These are phyloP conservation scores for Mucor indicus DNA, from an alignment of 371 early-diverging fungal genomes.

Conservation along the genomic window DNA sequence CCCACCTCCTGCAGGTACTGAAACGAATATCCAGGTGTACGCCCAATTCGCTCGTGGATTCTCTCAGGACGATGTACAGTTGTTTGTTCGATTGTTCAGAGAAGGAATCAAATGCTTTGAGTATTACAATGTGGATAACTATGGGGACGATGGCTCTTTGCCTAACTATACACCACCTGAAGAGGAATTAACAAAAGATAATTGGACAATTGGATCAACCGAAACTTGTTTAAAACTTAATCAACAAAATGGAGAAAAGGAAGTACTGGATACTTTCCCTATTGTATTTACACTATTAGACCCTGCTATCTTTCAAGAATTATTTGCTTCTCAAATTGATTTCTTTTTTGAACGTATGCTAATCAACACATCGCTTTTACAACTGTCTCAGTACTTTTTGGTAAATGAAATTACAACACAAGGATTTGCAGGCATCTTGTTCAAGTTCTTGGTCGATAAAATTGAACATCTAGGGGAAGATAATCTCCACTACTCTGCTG, in stretches of 20 bases:
- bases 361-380: constrained; percentile 75
- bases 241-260: constrained; percentile 73
- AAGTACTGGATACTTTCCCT: constrained; percentile 89
- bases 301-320: constrained; percentile 92
- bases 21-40: constrained; percentile 28
- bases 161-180: constrained; percentile 21
- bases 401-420: constrained; percentile 76
- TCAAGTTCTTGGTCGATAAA: constrained; percentile 77
- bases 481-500: constrained; percentile 72
- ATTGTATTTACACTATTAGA: constrained; percentile 86
- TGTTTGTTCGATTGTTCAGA: constrained; percentile 70
- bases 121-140: constrained; percentile 77
- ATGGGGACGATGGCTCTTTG: constrained; percentile 51
- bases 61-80: constrained; percentile 68
- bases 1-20: constrained; percentile 43
- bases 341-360: constrained; percentile 84
- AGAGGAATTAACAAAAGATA: constrained; percentile 20
- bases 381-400: constrained; percentile 88
- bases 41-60: constrained; percentile 61
- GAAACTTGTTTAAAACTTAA: constrained; percentile 40
- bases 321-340: constrained; percentile 86
- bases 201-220: constrained; percentile 31
- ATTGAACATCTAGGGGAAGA: constrained; percentile 81
- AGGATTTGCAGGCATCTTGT: constrained; percentile 76
- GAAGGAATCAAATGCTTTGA: constrained; percentile 89